Base-by-base conservation (phyloP, 768 basidiomycete species). In the Leccinum truebloodii region DNA sequence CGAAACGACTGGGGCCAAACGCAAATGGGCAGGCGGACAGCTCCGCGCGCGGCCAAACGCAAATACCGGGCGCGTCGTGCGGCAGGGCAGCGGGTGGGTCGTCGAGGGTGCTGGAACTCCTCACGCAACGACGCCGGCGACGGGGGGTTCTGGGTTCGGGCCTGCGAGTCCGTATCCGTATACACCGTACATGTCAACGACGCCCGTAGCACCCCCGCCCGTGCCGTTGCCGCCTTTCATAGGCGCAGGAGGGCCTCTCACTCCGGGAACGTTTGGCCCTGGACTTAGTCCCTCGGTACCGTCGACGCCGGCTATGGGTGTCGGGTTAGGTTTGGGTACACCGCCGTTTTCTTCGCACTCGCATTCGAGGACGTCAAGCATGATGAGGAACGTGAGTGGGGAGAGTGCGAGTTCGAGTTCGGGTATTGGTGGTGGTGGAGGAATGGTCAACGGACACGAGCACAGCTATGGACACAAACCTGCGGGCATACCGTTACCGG, bases 1-100 rank as follows among this genome's bases (percentile, higher is more conserved):
- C 0, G 85, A 89, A 67, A 77, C 88, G 3, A 80, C 82, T 1
- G 79, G 84, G n/a, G 82, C 83, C 52, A 80, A 88, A 57, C 79
- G 80, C 46, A 90, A 89, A 69, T 92, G 90, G 86, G 81, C 79
- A 3, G 88, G 91, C 10, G 76, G 79, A 4, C 80, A 86, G 55
- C 77, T 94, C 1, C 84, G 88, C 34, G 67, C 89, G 5, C 82
- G 90, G 3, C 70, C 80, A 12, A 74, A 67, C 53, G 63, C 59
- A 14, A 60, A 26, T 34, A 6, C 28, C 6, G 77, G 77, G 0
- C 76, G 80, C 4, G 79, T 88, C 63, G 70, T 85, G 3, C 79
- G 83, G 12, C 86, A 86, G 60, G 87, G 87, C 13, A 75, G 64
- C 30, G 83, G 84, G 3, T 88, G 86, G 86, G 80, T 80, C 44